phyloP scores from a whole-genome alignment of 2,329 filamentous ascomycete species.

The Cladosporium sp. region DNA sequence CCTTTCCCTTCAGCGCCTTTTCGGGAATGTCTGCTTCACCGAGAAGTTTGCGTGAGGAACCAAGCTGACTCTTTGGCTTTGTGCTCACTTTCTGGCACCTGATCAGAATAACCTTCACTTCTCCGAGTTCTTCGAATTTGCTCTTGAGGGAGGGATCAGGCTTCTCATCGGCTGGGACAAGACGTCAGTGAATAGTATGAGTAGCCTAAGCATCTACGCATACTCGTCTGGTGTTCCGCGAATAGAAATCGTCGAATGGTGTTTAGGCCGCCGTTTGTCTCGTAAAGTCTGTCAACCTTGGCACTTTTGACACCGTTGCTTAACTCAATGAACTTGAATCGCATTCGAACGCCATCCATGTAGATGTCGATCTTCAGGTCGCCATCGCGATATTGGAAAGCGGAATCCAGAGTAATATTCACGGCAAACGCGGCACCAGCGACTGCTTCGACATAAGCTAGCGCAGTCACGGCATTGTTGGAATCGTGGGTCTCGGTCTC shows the following conservation, averaged over 20 bases:
- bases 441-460: not conserved
- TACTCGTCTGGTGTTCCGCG: not conserved
- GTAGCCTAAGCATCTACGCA: not conserved
- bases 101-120: not conserved
- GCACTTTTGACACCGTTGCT: not conserved
- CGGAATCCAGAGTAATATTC: not conserved
- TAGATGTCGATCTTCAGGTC: not conserved
- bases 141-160: not conserved
- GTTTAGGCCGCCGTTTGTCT: not conserved
- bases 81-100: not conserved
- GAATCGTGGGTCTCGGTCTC: not conserved
- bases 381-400: not conserved
- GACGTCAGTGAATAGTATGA: not conserved
- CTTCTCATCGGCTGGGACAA: not conserved
- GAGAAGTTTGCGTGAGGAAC: not conserved
- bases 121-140: not conserved
- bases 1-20: not conserved
- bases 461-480: not conserved
- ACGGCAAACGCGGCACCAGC: not conserved
- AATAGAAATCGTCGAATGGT: not conserved
- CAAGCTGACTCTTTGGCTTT: not conserved
- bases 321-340: not conserved
- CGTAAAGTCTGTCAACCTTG: not conserved
- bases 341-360: not conserved
- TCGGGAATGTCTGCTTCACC: not conserved